Base-by-base conservation (phyloP, 306 rosid species). In the Trichosanthes truncata region DNA sequence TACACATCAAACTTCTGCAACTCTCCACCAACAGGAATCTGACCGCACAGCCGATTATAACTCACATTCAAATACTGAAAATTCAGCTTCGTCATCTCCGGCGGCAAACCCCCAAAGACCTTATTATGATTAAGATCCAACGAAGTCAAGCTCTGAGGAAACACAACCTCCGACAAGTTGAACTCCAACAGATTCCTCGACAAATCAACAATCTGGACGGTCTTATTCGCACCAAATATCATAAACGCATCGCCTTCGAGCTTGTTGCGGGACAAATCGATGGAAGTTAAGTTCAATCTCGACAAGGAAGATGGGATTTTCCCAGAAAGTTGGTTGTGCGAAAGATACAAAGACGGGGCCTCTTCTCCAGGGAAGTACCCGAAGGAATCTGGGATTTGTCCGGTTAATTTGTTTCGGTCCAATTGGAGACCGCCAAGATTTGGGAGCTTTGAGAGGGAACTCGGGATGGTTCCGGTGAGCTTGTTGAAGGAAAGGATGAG, bases 221-320 rank as follows among this genome's bases (percentile, higher is more conserved):
- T 90, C 83, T 88, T 91, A 69, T 83, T 85, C 15, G 40, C 1
- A 3, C 93, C 90, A 29, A 93, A 89, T 10, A 93, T 60, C 84
- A 88, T 5, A 0, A 89, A 88, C 0, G 90, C 95, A 60, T 91
- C 98, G 0, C 98, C 97, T 80, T 77, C 80, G 0, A 93, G 88
- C 86, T 72, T 89, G 93, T 93, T 93, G 4, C 97, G 82, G 0
- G 93, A 89, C 9, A 93, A 75, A 35, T 90, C 88, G 15, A 91
- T 60, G 43, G 1, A 29, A 3, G n/a, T 8, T 8, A 63, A 86
- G 75, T 86, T 43, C 61, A 79, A 4, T 11, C 87, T 77, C 7
- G 72, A 86, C 5, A 93, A 40, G 17, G 92, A 85, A 17, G 74
- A 20, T 0, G 98, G 97, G 36, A 93, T 89, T 36, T 36, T 56